phyloP scores from a whole-genome alignment of 2,329 filamentous ascomycete species.

The Clonostachys byssicola region DNA sequence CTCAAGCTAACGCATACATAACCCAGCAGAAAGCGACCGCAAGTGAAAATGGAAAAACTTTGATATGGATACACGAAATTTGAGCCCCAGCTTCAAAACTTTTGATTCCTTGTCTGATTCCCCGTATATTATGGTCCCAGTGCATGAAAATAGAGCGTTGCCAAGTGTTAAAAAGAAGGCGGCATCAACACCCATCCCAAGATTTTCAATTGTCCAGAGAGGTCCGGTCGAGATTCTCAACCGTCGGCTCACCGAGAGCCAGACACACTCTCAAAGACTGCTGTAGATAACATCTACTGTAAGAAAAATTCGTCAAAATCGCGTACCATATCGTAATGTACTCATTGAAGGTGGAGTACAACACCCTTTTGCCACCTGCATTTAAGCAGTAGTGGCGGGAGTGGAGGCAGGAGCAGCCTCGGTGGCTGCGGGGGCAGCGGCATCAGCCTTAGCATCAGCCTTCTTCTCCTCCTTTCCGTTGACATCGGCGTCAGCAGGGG shows the following conservation, averaged over 20 bases:
- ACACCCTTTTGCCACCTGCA: too few relatives aligned
- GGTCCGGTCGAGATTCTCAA: constrained; percentile 9
- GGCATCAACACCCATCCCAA: neutral
- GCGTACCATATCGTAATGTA: constrained; percentile 32
- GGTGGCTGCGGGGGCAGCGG: constrained; percentile 13
- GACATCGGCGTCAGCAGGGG: constrained; percentile 34
- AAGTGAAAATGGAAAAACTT: too few relatives aligned
- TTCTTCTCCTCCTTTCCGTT: constrained; percentile 29
- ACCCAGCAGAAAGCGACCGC: too few relatives aligned
- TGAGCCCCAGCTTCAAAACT: neutral
- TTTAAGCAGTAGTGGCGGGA: constrained; percentile 1
- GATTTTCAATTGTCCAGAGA: constrained; percentile 10
- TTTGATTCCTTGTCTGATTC: constrained; percentile 1
- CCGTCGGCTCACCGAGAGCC: too few relatives aligned
- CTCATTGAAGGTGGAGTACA: constrained; percentile 15
- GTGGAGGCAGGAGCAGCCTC: neutral
- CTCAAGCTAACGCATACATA: too few relatives aligned
- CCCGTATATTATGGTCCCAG: neutral
- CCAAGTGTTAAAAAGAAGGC: constrained; percentile 5
- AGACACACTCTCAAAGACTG: too few relatives aligned
- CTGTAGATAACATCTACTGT: constrained; percentile 24
- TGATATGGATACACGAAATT: too few relatives aligned
- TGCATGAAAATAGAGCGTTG: too few relatives aligned
- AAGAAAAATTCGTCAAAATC: constrained; percentile 31
- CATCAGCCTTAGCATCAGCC: constrained; percentile 8